Base-by-base conservation (phyloP, 2,329 filamentous ascomycete genomes). In the Aspergillus piperis region DNA sequence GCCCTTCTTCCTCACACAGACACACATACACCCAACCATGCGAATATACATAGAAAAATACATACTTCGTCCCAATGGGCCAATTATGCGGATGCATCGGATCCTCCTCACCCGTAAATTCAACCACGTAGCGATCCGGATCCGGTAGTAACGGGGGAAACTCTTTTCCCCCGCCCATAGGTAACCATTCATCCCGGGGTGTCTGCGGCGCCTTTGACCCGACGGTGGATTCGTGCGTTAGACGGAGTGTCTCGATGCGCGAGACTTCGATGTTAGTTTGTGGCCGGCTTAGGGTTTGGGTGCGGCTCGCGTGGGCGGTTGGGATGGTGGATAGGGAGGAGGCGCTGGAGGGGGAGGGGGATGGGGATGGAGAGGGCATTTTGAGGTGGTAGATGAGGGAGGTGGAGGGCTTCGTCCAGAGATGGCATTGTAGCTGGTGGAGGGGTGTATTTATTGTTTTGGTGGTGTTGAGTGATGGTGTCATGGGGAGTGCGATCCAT, bases 81-180 rank as follows among this genome's bases (percentile, higher is more conserved):
- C 82, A 84, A 53, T 84, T 85, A 66, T 83, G 80, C 2, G 82
- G 81, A 67, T 84, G 59, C 57, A 67, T 84, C 0, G 81, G 81
- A 65, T 84, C 82, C 47, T 81, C 70, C 0, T 71, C 73, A 2
- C 80, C 82, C 54, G 82, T 80, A 63, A 84, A 85, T 48, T 84
- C 82, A 10, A 84, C 82, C 1, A 84, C 78, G 62, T 84, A 85
- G 58, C 83, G 78, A 62, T 84, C 81, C 30, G 77, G 72, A 11
- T 81, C 80, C 3, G 82, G 82, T 7, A 84, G 67, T 0, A 71
- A 69, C 7, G 82, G 81, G 0, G 70, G 70, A 49, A 68, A 71
- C 38, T 54, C 52, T 21, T 54, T 54, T 1, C 52, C 52, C 7
- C 64, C 69, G 11, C 70, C 70, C 47, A 72, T 65, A 1, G 67